Percentiles rank a stretch among this genome's conserved stretches.
Conservation (phyloP, 2,329 filamentous ascomycete genomes). For the Fusarium subtropicale region DNA sequence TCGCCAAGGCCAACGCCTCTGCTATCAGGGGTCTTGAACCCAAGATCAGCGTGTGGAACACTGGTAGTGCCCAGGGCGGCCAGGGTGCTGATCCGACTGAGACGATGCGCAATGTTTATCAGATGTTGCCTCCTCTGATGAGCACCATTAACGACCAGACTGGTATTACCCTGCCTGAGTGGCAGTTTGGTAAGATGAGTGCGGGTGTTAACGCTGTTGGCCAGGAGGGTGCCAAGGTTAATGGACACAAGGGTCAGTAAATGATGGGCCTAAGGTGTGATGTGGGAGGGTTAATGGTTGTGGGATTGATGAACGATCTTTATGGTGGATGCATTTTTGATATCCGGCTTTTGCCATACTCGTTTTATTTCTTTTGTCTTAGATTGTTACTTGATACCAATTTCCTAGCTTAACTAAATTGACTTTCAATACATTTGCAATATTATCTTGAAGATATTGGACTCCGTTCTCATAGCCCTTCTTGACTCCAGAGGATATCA, state of each 20-base stretch:
- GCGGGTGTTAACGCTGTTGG: conserved; percentile 52
- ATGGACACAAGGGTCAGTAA: conserved; percentile 38
- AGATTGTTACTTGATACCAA: conserved; percentile 33
- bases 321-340: conserved; percentile 7
- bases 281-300: background rate
- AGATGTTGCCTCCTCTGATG: conserved; percentile 84
- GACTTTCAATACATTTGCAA: background rate
- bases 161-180: conserved; percentile 81
- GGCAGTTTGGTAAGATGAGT: conserved; percentile 70
- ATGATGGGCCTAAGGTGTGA: background rate
- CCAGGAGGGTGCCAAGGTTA: conserved; percentile 40
- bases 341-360: conserved; percentile 16
- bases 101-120: conserved; percentile 81
- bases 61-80: conserved; percentile 64
- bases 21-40: conserved; percentile 83
- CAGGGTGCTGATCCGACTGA: conserved; percentile 65
- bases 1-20: conserved; percentile 81
- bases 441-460: too few species aligned
- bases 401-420: conserved; percentile 8
- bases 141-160: conserved; percentile 91
- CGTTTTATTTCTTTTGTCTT: conserved; percentile 14
- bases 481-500: too few species aligned
- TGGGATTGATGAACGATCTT: background rate
- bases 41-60: conserved; percentile 94
- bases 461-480: too few species aligned